Evolutionary conservation across 257 asterid genomes (phyloP), one percentile per base, ranked within the genome.

Genomic region (Linaria vulgaris): DNA sequence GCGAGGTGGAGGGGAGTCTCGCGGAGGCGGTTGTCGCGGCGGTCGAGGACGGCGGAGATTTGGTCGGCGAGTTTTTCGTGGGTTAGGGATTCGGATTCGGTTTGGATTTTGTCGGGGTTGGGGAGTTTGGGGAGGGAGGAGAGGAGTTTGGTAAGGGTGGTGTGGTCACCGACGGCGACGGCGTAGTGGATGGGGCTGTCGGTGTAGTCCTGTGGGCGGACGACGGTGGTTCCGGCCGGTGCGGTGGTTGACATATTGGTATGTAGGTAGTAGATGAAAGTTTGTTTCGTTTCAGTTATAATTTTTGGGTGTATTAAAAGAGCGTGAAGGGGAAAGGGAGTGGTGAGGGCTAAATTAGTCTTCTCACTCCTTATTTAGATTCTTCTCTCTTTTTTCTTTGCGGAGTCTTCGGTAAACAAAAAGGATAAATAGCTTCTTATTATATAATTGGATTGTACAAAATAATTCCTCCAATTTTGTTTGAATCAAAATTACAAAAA

Each of bases 1-100:
- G 99, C 94, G 30, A 92, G 91, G 65, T 92, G 99, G n/a, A 92
- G 77, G 0, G 99, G 88, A 16, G 97, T 92, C 65, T 92, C 99
- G 3, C 84, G 69, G 45, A 82, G 78, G 31, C 66, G 69, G 72
- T 92, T 89, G 34, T 87, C 96, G 10, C 99, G 96, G 47, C 94
- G 79, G 81, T 92, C 99, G 17, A 92, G 68, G 12, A 64, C 88
- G 59, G 89, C 76, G 45, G 97, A 48, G 63, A 92, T 85, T 74
- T 75, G 68, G 1, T 85, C 97, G 11, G 95, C 86, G 45, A 83
- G 62, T 48, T 17, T 71, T 38, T 92, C 96, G 21, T 86, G 95
- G 1, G 82, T 66, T 9, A 88, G 72, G 17, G 96, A 91, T 12
- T 87, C 82, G 39, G 85, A 69, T 68, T 87, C 96, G 12, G 91